phyloP scores from a whole-genome alignment of 345 rosid species.

The Salix viminalis region DNA sequence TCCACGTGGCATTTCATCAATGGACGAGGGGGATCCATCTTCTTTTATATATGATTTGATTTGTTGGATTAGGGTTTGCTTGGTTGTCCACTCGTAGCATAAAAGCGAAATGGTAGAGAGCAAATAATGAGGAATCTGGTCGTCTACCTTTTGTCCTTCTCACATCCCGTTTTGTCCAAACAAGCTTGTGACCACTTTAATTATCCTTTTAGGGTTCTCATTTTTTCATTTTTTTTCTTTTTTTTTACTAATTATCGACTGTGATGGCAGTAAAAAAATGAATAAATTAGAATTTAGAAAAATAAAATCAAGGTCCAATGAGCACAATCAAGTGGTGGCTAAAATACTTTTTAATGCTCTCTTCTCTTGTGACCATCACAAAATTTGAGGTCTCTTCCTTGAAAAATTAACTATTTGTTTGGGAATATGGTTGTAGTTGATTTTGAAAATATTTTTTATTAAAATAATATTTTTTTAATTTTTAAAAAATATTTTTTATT shows the following conservation, averaged over 20 bases:
- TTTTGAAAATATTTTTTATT: too few species aligned
- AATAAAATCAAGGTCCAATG: too few species aligned
- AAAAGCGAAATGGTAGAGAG: background rate
- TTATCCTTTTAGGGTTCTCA: background rate
- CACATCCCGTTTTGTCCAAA: background rate
- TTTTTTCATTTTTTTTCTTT: background rate
- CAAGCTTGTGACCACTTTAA: background rate
- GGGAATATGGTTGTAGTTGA: fast-evolving
- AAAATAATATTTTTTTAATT: too few species aligned
- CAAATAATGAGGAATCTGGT: background rate
- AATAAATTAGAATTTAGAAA: too few species aligned
- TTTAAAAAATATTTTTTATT: too few species aligned
- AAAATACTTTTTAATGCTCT: background rate
- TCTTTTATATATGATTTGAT: background rate
- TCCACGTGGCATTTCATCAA: background rate
- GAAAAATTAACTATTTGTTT: too few species aligned
- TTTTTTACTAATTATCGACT: too few species aligned
- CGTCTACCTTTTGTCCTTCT: background rate
- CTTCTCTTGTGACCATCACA: background rate
- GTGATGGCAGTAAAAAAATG: too few species aligned
- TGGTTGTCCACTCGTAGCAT: background rate
- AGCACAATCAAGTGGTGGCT: too few species aligned
- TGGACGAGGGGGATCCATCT: conserved; percentile 8
- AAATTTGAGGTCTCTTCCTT: too few species aligned
- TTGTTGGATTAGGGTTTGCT: background rate